A percentile compares a stretch with the other conserved stretches of the same genome.
These are phyloP conservation scores for Aspergillus pseudotamarii DNA, from an alignment of 2,329 filamentous ascomycete species.

Conservation along the genomic window DNA sequence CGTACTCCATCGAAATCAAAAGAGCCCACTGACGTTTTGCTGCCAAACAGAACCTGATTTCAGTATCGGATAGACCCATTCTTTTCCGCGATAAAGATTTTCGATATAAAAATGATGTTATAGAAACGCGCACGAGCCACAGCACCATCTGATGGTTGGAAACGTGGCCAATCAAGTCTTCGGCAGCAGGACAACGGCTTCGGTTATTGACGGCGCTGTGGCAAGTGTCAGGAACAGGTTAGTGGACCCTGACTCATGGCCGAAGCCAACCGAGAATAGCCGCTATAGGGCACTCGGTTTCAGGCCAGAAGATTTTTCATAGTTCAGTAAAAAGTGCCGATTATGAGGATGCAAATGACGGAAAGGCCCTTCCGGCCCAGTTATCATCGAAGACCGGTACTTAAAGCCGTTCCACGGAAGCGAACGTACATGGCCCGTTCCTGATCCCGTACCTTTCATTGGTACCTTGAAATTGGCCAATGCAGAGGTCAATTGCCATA, in stretches of 20 bases:
- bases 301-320: slow-evolving; percentile 3
- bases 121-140: slow-evolving; percentile 1
- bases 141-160: not conserved
- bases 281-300: not conserved
- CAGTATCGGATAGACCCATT: slow-evolving; percentile 14
- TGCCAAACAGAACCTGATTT: slow-evolving; percentile 9
- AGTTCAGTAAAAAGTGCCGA: not conserved
- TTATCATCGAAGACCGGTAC: not conserved
- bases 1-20: not conserved
- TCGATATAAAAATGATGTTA: slow-evolving; percentile 6
- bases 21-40: slow-evolving; percentile 2
- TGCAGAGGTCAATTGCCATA: not conserved
- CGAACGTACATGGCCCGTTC: not conserved
- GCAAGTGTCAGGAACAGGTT: not conserved
- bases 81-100: slow-evolving; percentile 20
- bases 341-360: not conserved
- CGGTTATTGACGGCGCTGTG: slow-evolving; percentile 7
- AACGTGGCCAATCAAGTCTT: not conserved
- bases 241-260: not conserved
- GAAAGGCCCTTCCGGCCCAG: not conserved
- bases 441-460: not conserved
- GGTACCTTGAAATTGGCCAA: not conserved
- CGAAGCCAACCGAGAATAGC: not conserved
- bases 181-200: accelerated
- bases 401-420: not conserved